Evolutionary conservation across 1,284 basidiomycete species (phyloP).

Genomic region (Sporisorium graminicola): DNA sequence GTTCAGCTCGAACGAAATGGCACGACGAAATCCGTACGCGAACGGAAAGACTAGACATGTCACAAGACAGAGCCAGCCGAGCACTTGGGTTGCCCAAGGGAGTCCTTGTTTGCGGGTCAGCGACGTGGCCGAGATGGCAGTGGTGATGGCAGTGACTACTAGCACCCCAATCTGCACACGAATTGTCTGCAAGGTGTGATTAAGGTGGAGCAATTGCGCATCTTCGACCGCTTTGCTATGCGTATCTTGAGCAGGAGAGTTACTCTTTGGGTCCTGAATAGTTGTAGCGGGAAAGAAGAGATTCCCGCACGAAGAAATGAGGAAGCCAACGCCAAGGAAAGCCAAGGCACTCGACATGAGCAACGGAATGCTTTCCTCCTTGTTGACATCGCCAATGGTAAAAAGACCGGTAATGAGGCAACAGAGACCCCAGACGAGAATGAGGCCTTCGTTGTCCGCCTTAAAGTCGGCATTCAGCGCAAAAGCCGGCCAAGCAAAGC

Average conservation of each 20-base stretch:
- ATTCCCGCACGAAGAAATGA: conserved; percentile 19
- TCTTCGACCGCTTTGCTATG: background rate
- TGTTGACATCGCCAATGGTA: conserved; percentile 80
- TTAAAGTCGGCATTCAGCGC: conserved; percentile 47
- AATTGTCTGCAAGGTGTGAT: conserved; percentile 48
- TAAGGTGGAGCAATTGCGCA: conserved; percentile 27
- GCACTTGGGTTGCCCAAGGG: conserved; percentile 76
- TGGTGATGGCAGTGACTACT: conserved; percentile 73
- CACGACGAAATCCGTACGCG: conserved; percentile 53
- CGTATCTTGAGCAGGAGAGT: background rate
- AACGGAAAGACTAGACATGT: conserved; percentile 53
- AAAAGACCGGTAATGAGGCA: conserved; percentile 78
- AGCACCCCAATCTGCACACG: conserved; percentile 70
- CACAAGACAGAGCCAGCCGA: conserved; percentile 78
- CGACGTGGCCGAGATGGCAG: conserved; percentile 74
- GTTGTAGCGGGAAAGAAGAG: conserved; percentile 33
- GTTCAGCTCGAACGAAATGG: conserved; percentile 65
- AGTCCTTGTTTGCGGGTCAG: conserved; percentile 79
- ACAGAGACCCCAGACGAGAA: conserved; percentile 73
- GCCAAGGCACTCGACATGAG: conserved; percentile 49
- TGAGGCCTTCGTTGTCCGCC: conserved; percentile 64
- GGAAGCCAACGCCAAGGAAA: conserved; percentile 36
- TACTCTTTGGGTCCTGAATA: background rate
- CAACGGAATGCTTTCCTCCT: conserved; percentile 75
- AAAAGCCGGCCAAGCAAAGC: conserved; percentile 75